These are phyloP conservation scores for Exutisphaerella laricina DNA, from an alignment of 2,329 filamentous ascomycete species.

Conservation along the genomic window DNA sequence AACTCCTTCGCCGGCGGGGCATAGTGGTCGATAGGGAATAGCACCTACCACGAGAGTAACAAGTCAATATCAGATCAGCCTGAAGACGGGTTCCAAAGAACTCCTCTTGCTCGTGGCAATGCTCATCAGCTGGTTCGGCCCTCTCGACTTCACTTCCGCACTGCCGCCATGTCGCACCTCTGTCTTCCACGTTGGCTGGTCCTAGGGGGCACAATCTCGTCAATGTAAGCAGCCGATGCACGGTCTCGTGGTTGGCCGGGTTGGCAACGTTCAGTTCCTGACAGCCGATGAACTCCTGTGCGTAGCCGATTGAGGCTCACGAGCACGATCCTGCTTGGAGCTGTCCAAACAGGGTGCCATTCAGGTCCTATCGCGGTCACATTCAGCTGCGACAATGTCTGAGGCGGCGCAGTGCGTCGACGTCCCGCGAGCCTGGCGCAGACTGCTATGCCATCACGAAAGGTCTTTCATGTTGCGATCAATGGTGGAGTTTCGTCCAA, in stretches of 20 bases:
- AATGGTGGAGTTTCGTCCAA: constrained; percentile 3
- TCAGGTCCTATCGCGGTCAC: neutral
- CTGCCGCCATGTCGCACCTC: neutral
- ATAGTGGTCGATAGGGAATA: too few species aligned
- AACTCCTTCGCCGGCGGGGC: too few species aligned
- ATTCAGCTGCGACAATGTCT: constrained; percentile 4
- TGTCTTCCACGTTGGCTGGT: neutral
- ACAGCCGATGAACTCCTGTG: constrained; percentile 18
- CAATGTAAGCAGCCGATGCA: constrained; percentile 1
- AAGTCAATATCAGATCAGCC: too few species aligned
- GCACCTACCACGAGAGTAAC: too few species aligned
- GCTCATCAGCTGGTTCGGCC: neutral
- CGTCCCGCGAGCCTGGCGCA: constrained; percentile 6
- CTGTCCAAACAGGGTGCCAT: constrained; percentile 6
- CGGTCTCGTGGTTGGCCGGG: constrained; percentile 10
- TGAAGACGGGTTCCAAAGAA: too few species aligned
- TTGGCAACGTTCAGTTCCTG: constrained; percentile 11
- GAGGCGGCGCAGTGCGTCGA: constrained; percentile 1
- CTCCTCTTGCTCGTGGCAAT: constrained; percentile 33
- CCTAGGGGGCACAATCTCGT: constrained; percentile 2
- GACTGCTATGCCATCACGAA: neutral
- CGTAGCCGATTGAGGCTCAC: constrained; percentile 12
- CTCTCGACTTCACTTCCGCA: neutral
- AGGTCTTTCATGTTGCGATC: neutral
- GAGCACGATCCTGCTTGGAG: constrained; percentile 8